Evolutionary conservation across 1,139 yeast genomes (phyloP), one percentile per base, ranked within the genome.

Genomic region (Pneumocystis canis): DNA sequence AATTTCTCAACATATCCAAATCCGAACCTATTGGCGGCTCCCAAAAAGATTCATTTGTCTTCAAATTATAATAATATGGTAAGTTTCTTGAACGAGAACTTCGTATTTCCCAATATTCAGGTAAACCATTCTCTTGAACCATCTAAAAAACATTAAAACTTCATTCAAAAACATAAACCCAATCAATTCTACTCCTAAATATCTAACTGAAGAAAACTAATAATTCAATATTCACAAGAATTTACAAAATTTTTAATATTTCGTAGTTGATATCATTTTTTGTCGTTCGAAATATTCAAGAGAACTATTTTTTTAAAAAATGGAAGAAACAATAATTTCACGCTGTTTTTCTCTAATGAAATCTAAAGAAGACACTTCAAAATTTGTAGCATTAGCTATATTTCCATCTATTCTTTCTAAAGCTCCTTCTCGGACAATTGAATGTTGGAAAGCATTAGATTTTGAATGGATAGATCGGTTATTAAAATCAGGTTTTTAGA

Each of bases 11-110:
- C 68, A 79, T 78, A 1, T 75, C 82, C 25, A 80, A 73, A 70
- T 92, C 88, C 2, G 95, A 84, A 7, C 92, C 96, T 63, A 78
- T 82, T 6, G 98, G 98, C 2, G 96, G 86, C 65, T 86, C 94
- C 98, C 98, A 92, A 53, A 84, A 79, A 0, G 96, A 86, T 70
- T 85, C 85, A 25, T 61, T 39, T 1, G 66, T 62, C 35, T 59
- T 58, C 9, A 64, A 60, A 41, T 65, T 62, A 60, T 60, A 65
- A 74, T 78, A 92, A 75, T 92, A 92, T 66, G 92, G 96, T 69
- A 88, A 80, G 70, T 87, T 83, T 71, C 89, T 89, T 14, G 95
- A 84, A 67, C 84, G 82, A 53, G 97, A 89, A 63, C 83, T 81
- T 65, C 84, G 80, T 60, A 92, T 81, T 59, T 85, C 82, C 97